Evolutionary conservation across 495 filamentous ascomycete genomes (phyloP).

Genomic region (Sordaria brevicollis): DNA sequence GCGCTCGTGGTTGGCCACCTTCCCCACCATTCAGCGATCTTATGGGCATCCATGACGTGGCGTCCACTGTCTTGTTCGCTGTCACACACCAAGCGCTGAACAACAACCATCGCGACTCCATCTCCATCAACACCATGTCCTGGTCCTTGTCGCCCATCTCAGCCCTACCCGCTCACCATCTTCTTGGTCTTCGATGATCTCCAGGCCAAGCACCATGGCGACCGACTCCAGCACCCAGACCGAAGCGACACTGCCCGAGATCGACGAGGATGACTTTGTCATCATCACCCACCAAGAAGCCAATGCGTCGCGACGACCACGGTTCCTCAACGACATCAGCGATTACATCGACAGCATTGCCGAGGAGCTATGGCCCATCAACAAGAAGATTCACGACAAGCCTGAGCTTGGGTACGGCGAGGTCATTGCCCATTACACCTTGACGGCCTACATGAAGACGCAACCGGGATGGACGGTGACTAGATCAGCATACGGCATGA

Average conservation of each 20-base stretch:
- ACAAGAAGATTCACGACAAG: conserved; percentile 48
- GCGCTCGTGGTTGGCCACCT: not conserved
- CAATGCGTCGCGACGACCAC: conserved; percentile 2
- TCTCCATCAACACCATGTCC: not conserved
- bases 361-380: conserved; percentile 31
- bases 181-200: not conserved
- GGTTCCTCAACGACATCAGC: conserved; percentile 24
- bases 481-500: conserved; percentile 41
- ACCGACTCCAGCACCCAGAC: not conserved
- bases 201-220: not conserved
- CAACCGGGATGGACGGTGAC: conserved; percentile 46
- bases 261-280: not conserved
- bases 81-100: too few species aligned
- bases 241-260: not conserved
- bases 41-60: not conserved
- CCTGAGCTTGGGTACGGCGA: conserved; percentile 51
- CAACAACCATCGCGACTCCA: not conserved
- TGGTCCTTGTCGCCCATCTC: not conserved
- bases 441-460: conserved; percentile 44
- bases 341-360: conserved; percentile 25
- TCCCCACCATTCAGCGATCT: not conserved
- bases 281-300: conserved; percentile 11
- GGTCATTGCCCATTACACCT: conserved; percentile 44
- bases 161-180: not conserved
- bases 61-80: not conserved